These are phyloP conservation scores for Phyllosticta ampelicida DNA, from an alignment of 2,329 filamentous ascomycete species.

Conservation along the genomic window DNA sequence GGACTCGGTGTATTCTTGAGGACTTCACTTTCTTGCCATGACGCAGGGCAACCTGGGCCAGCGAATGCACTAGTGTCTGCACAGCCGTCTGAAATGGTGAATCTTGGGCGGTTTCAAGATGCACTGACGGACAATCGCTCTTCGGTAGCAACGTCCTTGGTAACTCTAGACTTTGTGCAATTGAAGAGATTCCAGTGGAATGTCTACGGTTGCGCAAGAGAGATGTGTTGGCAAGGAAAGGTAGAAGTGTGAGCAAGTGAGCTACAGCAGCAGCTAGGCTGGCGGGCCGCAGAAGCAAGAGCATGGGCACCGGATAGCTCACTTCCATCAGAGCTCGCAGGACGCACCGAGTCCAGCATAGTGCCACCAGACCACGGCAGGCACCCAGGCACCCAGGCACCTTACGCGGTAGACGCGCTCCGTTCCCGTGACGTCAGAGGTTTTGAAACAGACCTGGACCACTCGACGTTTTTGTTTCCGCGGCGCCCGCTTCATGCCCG, in stretches of 20 bases:
- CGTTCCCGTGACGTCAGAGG: neutral
- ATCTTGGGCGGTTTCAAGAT: conserved; percentile 15
- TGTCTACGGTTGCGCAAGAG: neutral
- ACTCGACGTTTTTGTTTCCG: neutral
- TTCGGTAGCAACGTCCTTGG: neutral
- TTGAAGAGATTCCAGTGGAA: neutral
- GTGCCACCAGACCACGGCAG: neutral
- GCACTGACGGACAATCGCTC: conserved; percentile 1
- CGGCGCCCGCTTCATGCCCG: neutral
- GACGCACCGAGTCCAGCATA: too few species aligned
- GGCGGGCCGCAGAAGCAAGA: neutral
- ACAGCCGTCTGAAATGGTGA: conserved; percentile 4
- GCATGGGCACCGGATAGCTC: neutral
- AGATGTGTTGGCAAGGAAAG: neutral
- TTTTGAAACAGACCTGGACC: neutral
- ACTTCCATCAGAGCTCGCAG: neutral
- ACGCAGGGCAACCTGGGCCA: neutral
- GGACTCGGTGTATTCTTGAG: neutral
- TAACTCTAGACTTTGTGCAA: neutral
- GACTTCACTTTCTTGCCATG: neutral
- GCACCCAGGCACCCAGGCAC: too few species aligned
- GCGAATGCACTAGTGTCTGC: neutral
- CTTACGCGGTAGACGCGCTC: neutral
- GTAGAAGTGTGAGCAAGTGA: too few species aligned
- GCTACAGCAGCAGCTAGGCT: neutral